Evolutionary conservation across 768 basidiomycete genomes (phyloP).

Genomic region (Harrya chromipes): DNA sequence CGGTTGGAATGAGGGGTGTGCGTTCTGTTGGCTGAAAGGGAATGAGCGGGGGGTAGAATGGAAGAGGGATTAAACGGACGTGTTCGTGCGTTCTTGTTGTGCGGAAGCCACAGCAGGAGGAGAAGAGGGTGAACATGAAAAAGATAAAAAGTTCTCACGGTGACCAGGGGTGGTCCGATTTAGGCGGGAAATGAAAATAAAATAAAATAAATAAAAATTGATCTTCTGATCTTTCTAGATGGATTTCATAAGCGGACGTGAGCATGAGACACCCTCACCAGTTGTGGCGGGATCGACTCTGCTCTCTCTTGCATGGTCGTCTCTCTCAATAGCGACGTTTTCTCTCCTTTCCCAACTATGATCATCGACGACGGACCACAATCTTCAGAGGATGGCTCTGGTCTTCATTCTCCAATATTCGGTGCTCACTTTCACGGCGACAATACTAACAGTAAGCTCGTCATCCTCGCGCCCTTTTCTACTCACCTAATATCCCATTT

Average conservation of each 20-base stretch:
- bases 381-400: constrained; percentile 75
- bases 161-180: constrained; percentile 32
- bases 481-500: constrained; percentile 33
- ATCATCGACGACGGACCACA: constrained; percentile 62
- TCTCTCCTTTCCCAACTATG: constrained; percentile 54
- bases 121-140: constrained; percentile 29
- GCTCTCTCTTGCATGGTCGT: constrained; percentile 51
- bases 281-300: constrained; percentile 39
- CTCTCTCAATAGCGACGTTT: constrained; percentile 52
- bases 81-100: constrained; percentile 14
- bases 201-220: constrained; percentile 6
- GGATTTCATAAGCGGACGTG: constrained; percentile 42
- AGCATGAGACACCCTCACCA: constrained; percentile 44
- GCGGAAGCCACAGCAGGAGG: constrained; percentile 28
- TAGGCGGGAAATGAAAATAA: constrained; percentile 16
- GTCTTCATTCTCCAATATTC: constrained; percentile 70
- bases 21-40: constrained; percentile 18
- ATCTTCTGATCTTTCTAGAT: constrained; percentile 34
- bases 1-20: constrained; percentile 29
- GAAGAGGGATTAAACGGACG: no score
- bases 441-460: constrained; percentile 37
- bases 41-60: neutral
- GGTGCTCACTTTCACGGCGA: constrained; percentile 46
- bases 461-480: constrained; percentile 48
- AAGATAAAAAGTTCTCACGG: constrained; percentile 5